Evolutionary conservation across 2,329 filamentous ascomycete genomes (phyloP), one percentile per base, ranked within the genome.

Genomic region (Zymoseptoria crescenta): DNA sequence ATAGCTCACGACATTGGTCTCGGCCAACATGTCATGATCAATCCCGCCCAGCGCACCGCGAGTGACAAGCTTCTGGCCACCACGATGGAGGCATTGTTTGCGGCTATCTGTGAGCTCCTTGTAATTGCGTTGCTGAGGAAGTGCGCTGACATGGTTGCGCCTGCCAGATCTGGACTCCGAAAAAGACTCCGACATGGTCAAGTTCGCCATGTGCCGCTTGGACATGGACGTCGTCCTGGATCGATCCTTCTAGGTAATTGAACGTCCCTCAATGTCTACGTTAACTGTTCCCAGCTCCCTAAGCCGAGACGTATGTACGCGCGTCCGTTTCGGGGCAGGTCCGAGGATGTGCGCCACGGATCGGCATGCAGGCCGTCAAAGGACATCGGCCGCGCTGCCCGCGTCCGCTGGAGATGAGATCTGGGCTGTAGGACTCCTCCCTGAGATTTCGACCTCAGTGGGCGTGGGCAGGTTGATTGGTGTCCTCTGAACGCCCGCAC

Each of bases 11-110:
- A 45, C n/a, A 45, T 21, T 8, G 29, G 49, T 13, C 55, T 56
- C 35, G n/a, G 24, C 9, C 2, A 10, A 8, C 49, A 51, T 6
- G 29, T 56, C 20, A 49, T 51, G n/a, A 19, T 56, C 29, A 9
- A 51, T 35, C 49, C 49, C 16, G 55, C 48, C 9, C 55, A 56
- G 27, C 48, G 45, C 27, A n/a, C n/a, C 4, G 49, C 51, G 0
- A 56, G 55, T 30, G 48, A 49, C 48, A 56, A 56, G 24, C 50
- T 30, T 7, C 13, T 56, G 5, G 55, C 55, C n/a, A 52, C 49
- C 29, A 51, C 55, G 3, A 29, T 56, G 8, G 49, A 56, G 19
- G 55, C 55, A 9, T 20, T 56, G 28, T 8, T 56, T 21, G 55
- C 48, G 10, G 55, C 55, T 16, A 35, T 52, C 16, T 56, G 16